Evolutionary conservation across 129 eudicot species (phyloP), one percentile per base, ranked within the genome.

Genomic region (Silybum marianum): DNA sequence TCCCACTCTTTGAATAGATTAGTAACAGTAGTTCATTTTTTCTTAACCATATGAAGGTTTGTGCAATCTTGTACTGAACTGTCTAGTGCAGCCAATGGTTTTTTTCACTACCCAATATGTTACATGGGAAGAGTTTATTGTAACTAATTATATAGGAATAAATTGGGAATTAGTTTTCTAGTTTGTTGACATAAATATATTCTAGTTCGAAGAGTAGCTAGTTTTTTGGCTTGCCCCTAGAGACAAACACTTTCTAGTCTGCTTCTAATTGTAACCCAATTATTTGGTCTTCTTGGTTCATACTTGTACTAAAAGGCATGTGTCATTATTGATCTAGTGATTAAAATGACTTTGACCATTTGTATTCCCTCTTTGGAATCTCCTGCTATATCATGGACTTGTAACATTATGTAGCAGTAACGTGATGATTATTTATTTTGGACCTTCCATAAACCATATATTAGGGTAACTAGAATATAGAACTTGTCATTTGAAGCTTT

Each of bases 1-100:
- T 4, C 78, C 67, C 32, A 39, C 76, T 44, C 13, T 66, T 81
- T 28, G 80, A 81, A 66, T 74, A 73, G 75, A 44, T 62, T 66
- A 44, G 14, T 70, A 74, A 74, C 79, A 32, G 3, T 14, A 79
- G 30, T 2, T 67, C 6, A 4, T 66, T 72, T 18, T 62, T 38
- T 42, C 11, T 28, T 36, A 66, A 46, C 60, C 22, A 18, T 69
- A 24, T 68, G 46, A 58, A 69, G 36, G 42, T 72, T 36, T 60
- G 78, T 34, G 24, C 74, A 13, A 32, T 38, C 26, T 8, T 71
- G 12, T 71, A 72, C 72, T n/a, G 42, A 62, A 8, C 54, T 58
- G 42, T 54, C 38, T 19, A 16, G 75, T 18, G 22, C 60, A 24
- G 26, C 36, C 72, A 32, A 34, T 22, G 60, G 34, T 13, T 39